Percentiles rank a stretch among this genome's conserved stretches.
Conservation (phyloP, 1,139 yeast species). For the Hansenula anomala region DNA sequence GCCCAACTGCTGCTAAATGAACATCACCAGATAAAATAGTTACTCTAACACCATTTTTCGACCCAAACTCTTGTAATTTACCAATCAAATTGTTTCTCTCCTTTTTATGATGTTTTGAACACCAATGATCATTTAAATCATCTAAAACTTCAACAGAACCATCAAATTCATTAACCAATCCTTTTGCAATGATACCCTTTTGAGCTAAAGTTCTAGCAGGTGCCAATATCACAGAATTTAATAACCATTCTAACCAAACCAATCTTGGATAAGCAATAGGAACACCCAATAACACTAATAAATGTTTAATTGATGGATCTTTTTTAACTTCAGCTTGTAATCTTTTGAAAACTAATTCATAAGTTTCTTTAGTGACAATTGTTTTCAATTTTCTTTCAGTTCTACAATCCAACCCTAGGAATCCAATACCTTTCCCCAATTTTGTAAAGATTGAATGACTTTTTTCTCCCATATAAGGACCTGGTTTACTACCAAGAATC, state of each 20-base stretch:
- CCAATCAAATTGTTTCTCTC: slow-evolving; percentile 66
- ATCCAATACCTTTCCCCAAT: slow-evolving; percentile 67
- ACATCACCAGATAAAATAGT: slow-evolving; percentile 92
- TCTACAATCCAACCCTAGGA: slow-evolving; percentile 86
- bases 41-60: slow-evolving; percentile 58
- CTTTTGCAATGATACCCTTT: slow-evolving; percentile 59
- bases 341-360: slow-evolving; percentile 56
- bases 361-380: slow-evolving; percentile 53
- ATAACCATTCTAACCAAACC: slow-evolving; percentile 79
- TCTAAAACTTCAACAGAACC: slow-evolving; percentile 88
- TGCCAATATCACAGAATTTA: slow-evolving; percentile 54
- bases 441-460: slow-evolving; percentile 68
- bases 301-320: slow-evolving; percentile 61
- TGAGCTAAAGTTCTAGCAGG: slow-evolving; percentile 70
- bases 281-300: slow-evolving; percentile 82
- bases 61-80: slow-evolving; percentile 58
- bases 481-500: slow-evolving; percentile 47
- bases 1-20: slow-evolving; percentile 80
- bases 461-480: slow-evolving; percentile 62
- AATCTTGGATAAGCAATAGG: slow-evolving; percentile 92
- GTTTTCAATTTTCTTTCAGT: slow-evolving; percentile 73
- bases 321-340: slow-evolving; percentile 46
- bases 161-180: slow-evolving; percentile 84
- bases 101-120: slow-evolving; percentile 74
- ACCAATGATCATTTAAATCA: slow-evolving; percentile 96